Evolutionary conservation across 2,329 filamentous ascomycete species (phyloP).

Genomic region (Aurifilum marmelostoma): DNA sequence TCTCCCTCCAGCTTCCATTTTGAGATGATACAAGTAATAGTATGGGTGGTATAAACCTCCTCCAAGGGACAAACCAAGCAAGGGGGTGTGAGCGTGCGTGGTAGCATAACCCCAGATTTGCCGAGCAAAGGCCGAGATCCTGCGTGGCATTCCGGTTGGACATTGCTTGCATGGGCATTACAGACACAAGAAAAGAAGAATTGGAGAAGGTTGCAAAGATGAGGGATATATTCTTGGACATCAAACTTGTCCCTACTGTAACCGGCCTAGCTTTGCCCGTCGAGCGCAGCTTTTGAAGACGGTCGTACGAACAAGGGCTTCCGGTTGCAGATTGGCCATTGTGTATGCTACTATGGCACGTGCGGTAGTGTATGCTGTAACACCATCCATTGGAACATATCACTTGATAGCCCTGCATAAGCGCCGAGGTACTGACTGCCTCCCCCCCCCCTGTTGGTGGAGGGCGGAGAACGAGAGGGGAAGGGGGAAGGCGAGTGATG

Average conservation of each 20-base stretch:
- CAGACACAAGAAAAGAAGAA: not conserved
- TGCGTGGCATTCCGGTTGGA: constrained; percentile 23
- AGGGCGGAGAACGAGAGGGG: not conserved
- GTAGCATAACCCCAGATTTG: not conserved
- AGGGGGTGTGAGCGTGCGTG: not conserved
- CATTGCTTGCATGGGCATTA: not conserved
- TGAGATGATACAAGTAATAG: not conserved
- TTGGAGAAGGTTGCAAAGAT: not conserved
- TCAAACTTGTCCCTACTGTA: constrained; percentile 9
- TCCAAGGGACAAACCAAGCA: not conserved
- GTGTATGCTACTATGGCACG: not conserved
- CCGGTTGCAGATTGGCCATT: not conserved
- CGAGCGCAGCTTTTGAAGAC: not conserved
- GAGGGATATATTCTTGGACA: not conserved
- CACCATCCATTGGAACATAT: not conserved
- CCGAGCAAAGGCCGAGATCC: constrained; percentile 23
- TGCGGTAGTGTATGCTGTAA: not conserved
- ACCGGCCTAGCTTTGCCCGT: constrained; percentile 14
- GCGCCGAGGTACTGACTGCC: not conserved
- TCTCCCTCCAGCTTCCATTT: not conserved
- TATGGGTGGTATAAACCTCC: not conserved
- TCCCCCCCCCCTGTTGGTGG: not conserved
- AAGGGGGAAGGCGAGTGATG: not conserved
- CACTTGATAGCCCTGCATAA: not conserved
- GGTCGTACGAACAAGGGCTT: not conserved